Conservation (phyloP, 2,329 filamentous ascomycete genomes). For the Boeremia exigua region DNA sequence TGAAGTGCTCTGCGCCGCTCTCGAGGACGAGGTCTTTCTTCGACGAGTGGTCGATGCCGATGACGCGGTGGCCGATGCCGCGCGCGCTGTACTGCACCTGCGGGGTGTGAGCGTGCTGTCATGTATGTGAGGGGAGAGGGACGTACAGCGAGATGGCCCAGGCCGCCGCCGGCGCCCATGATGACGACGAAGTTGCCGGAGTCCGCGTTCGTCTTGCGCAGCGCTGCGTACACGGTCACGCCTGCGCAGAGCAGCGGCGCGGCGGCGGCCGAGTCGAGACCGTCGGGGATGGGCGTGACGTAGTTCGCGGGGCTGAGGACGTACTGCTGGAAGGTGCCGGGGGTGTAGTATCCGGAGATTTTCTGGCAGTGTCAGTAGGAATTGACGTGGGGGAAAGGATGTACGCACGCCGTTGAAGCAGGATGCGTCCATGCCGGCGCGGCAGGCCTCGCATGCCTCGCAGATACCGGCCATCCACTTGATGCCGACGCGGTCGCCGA, state of each 20-base stretch:
- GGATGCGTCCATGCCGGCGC: conserved; percentile 53
- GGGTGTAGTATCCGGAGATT: conserved; percentile 70
- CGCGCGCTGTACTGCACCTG: conserved; percentile 60
- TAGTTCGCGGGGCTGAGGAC: conserved; percentile 68
- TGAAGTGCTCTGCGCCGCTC: conserved; percentile 70
- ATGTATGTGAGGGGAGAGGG: neutral
- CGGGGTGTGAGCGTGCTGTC: neutral
- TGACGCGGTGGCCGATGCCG: conserved; percentile 69
- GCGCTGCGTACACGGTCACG: conserved; percentile 70
- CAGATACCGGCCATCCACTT: conserved; percentile 70
- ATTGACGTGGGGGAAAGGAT: neutral
- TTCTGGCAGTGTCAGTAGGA: conserved; percentile 31
- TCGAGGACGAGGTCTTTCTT: conserved; percentile 68
- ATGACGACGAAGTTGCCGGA: conserved; percentile 68
- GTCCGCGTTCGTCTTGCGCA: conserved; percentile 65
- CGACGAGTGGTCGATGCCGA: conserved; percentile 68
- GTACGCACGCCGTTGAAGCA: conserved; percentile 42
- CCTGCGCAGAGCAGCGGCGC: conserved; percentile 72
- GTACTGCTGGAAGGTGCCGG: conserved; percentile 77
- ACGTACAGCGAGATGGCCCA: conserved; percentile 65
- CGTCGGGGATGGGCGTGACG: conserved; percentile 72
- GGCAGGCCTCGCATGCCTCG: conserved; percentile 45
- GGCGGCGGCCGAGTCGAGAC: conserved; percentile 63
- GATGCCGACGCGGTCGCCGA: conserved; percentile 73
- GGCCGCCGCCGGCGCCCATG: conserved; percentile 62